phyloP scores from a whole-genome alignment of 208 protist genomes.

The Trypanosoma brucei region DNA sequence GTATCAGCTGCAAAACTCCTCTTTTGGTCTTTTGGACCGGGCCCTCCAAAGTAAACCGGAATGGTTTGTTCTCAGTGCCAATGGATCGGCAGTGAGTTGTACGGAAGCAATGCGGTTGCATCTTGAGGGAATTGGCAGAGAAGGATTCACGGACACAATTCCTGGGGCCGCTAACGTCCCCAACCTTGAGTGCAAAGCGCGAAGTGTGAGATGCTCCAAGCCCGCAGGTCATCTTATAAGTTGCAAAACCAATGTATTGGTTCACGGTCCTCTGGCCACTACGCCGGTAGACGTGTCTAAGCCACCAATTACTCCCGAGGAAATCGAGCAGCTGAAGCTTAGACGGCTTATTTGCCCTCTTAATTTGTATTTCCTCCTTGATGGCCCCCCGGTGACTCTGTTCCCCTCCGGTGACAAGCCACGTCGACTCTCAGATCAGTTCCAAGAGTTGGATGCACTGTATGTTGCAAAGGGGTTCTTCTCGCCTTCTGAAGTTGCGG shows the following conservation, averaged over 20 bases:
- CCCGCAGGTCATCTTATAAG: background rate
- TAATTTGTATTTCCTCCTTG: conserved; percentile 28
- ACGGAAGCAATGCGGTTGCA: conserved; percentile 4
- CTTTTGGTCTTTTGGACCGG: conserved; percentile 9
- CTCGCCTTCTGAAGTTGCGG: conserved; percentile 64
- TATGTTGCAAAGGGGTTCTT: conserved; percentile 67
- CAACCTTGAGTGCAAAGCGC: background rate
- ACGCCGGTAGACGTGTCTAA: conserved; percentile 21
- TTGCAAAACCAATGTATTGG: conserved; percentile 9
- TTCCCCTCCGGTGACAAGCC: conserved; percentile 27
- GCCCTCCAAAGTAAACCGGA: conserved; percentile 15
- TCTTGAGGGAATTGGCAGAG: background rate
- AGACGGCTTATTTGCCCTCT: conserved; percentile 28
- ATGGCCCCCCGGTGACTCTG: conserved; percentile 28
- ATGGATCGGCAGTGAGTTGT: conserved; percentile 10
- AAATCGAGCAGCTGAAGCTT: conserved; percentile 57
- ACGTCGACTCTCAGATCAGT: conserved; percentile 39
- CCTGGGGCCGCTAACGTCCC: background rate
- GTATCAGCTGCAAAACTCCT: conserved; percentile 18
- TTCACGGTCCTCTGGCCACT: conserved; percentile 11
- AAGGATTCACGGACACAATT: background rate
- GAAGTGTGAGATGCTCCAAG: background rate
- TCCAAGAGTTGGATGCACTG: conserved; percentile 50
- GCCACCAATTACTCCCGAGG: conserved; percentile 43
- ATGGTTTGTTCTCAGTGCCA: conserved; percentile 16